phyloP scores from a whole-genome alignment of 1,284 basidiomycete genomes.

The Trichosporon sp. region DNA sequence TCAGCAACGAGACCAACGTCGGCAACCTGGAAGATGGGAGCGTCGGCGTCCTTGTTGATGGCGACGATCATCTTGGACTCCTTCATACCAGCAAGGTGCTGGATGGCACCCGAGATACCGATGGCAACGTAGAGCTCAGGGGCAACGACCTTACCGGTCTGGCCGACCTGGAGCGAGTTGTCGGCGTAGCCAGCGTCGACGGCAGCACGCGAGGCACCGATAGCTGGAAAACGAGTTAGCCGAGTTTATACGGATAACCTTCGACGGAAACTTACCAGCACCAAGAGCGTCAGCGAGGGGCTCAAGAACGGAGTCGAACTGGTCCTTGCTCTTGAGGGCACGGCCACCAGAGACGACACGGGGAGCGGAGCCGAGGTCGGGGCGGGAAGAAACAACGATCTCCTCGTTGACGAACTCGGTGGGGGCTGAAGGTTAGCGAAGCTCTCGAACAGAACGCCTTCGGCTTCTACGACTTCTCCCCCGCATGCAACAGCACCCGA shows the following conservation, averaged over 20 bases:
- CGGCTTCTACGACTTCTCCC: no score
- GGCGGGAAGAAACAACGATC: conserved; percentile 87
- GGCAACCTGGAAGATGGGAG: conserved; percentile 98
- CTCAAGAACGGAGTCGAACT: conserved; percentile 83
- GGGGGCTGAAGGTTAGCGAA: conserved; percentile 47
- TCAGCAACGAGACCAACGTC: conserved; percentile 94
- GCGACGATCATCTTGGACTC: conserved; percentile 98
- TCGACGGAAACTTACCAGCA: conserved; percentile 60
- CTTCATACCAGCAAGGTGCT: conserved; percentile 99
- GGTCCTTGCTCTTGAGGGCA: conserved; percentile 92
- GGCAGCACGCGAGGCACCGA: conserved; percentile 95
- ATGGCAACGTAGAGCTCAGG: conserved; percentile 88
- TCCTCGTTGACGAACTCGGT: conserved; percentile 82
- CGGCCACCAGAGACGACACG: conserved; percentile 94
- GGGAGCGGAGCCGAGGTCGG: conserved; percentile 84
- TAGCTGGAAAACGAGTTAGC: conserved; percentile 61
- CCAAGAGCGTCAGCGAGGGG: conserved; percentile 91
- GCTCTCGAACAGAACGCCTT: neutral
- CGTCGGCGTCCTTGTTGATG: conserved; percentile 98
- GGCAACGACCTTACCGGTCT: conserved; percentile 80
- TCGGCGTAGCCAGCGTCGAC: conserved; percentile 99
- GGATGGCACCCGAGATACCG: conserved; percentile 97
- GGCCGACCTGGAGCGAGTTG: conserved; percentile 97
- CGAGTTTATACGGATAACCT: neutral
- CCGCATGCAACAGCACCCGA: no score